Conservation (phyloP, 208 protist genomes). For the Crithidia acanthocephali region DNA sequence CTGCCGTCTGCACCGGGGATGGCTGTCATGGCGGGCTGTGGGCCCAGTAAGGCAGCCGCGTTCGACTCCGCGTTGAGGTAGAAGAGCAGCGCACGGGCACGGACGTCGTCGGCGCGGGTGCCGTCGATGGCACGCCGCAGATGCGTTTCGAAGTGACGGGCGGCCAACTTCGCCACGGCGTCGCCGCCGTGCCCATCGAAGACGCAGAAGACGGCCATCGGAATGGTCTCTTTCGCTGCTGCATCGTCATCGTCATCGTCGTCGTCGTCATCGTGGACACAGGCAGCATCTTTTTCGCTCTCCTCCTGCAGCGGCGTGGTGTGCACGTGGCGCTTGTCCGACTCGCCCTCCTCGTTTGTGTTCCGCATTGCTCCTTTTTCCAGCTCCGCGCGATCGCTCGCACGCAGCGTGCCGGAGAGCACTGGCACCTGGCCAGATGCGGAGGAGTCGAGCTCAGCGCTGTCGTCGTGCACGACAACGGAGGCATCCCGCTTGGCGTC, state of each 20-base stretch:
- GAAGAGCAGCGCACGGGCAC: slow-evolving; percentile 58
- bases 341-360: background rate
- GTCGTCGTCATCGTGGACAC: background rate
- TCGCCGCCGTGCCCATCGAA: slow-evolving; percentile 89
- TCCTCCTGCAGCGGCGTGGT: background rate
- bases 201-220: slow-evolving; percentile 81
- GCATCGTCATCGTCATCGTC: background rate
- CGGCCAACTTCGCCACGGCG: slow-evolving; percentile 72
- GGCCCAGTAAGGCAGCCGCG: slow-evolving; percentile 2
- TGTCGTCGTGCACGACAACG: too few species aligned
- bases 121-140: slow-evolving; percentile 55
- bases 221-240: slow-evolving; percentile 40
- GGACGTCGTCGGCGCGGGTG: slow-evolving; percentile 34
- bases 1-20: slow-evolving; percentile 14
- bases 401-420: too few species aligned
- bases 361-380: background rate
- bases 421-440: too few species aligned
- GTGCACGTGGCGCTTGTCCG: background rate
- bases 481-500: too few species aligned
- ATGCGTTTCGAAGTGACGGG: slow-evolving; percentile 63
- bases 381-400: too few species aligned
- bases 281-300: too few species aligned
- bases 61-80: slow-evolving; percentile 55
- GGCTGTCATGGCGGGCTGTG: slow-evolving; percentile 16
- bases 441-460: too few species aligned